Conservation (phyloP, 495 filamentous ascomycete genomes). For the Alectoria sarmentosa region DNA sequence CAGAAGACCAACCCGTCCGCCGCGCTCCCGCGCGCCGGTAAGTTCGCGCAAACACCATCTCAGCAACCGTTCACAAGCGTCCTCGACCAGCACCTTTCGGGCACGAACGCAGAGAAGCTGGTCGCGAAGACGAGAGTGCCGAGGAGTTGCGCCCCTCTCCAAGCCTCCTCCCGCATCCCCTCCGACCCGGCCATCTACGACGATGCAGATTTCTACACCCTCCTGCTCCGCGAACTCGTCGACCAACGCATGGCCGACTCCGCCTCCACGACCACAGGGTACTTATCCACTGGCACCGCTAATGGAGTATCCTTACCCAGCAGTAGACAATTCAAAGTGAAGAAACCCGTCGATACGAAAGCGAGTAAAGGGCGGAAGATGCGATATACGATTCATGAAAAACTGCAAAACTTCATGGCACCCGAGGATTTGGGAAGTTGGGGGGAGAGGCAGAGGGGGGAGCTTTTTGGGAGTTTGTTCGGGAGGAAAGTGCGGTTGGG, state of each 20-base stretch:
- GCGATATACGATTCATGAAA: conserved; percentile 89
- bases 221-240: conserved; percentile 84
- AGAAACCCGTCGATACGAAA: conserved; percentile 80
- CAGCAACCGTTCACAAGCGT: conserved; percentile 62
- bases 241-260: conserved; percentile 60
- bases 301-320: conserved; percentile 24
- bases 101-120: conserved; percentile 56
- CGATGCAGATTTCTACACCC: conserved; percentile 88
- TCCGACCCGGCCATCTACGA: conserved; percentile 58
- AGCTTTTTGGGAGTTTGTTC: conserved; percentile 84
- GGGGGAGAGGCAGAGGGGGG: conserved; percentile 69
- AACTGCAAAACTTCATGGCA: conserved; percentile 97
- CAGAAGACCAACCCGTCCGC: conserved; percentile 42
- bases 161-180: conserved; percentile 37
- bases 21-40: conserved; percentile 34
- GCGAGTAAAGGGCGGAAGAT: conserved; percentile 95
- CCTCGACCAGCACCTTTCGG: conserved; percentile 62
- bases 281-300: conserved; percentile 4
- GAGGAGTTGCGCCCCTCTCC: conserved; percentile 64
- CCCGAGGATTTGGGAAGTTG: conserved; percentile 73
- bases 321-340: conserved; percentile 41
- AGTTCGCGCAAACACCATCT: conserved; percentile 37
- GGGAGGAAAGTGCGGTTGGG: conserved; percentile 68
- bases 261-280: neutral
- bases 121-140: conserved; percentile 57